phyloP scores from a whole-genome alignment of 2,329 filamentous ascomycete genomes.

The Neofusicoccum cordaticola region DNA sequence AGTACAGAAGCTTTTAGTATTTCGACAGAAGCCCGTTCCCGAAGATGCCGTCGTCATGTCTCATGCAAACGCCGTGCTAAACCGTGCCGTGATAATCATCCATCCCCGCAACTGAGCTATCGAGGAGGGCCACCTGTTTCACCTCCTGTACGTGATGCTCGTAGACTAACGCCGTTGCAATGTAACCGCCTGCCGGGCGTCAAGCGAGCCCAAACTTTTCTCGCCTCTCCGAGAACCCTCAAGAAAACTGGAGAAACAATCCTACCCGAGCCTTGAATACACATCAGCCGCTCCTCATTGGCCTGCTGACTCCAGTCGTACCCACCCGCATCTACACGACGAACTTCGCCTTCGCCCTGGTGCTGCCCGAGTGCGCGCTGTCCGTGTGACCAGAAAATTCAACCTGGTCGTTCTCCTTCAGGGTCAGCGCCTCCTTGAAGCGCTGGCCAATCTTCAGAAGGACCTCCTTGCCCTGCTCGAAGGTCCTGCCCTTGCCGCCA shows the following conservation, averaged over 20 bases:
- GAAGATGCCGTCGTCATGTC: slow-evolving; percentile 16
- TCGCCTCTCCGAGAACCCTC: background rate
- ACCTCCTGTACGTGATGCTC: slow-evolving; percentile 17
- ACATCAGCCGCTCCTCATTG: slow-evolving; percentile 1
- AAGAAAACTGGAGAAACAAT: slow-evolving; percentile 6
- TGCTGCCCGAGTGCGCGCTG: slow-evolving; percentile 87
- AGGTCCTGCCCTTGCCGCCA: slow-evolving; percentile 71
- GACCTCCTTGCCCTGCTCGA: slow-evolving; percentile 81
- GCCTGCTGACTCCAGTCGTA: background rate
- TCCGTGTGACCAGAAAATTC: slow-evolving; percentile 98
- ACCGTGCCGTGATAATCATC: slow-evolving; percentile 16
- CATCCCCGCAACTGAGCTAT: slow-evolving; percentile 14
- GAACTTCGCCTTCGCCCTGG: slow-evolving; percentile 93
- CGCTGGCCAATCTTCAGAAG: slow-evolving; percentile 79
- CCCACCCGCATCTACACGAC: slow-evolving; percentile 58
- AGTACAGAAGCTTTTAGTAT: slow-evolving; percentile 13
- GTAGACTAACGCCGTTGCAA: slow-evolving; percentile 15
- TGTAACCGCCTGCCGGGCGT: slow-evolving; percentile 11
- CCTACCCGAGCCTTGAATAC: slow-evolving; percentile 1
- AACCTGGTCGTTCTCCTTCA: slow-evolving; percentile 72
- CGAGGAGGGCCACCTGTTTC: slow-evolving; percentile 20
- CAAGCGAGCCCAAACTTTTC: slow-evolving; percentile 11
- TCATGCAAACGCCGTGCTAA: slow-evolving; percentile 18
- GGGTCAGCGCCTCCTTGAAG: slow-evolving; percentile 88
- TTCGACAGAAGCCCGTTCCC: slow-evolving; percentile 14